Evolutionary conservation across 225 moss, liverwort and hornwort species (phyloP), one percentile per base, ranked within the genome.

Genomic region (Anthoceros angustus): DNA sequence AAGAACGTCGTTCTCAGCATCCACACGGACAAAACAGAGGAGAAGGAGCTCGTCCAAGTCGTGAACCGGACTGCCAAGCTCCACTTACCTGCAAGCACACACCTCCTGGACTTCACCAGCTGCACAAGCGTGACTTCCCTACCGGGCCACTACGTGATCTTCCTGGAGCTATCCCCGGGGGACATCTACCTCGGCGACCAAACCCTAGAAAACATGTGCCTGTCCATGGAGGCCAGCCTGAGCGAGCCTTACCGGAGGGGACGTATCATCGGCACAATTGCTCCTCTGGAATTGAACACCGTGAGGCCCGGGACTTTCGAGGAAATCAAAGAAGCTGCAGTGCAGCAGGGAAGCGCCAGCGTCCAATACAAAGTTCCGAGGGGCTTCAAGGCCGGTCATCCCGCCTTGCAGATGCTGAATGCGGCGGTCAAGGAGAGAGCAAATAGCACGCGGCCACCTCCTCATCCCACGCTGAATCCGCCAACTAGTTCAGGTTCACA

Each of bases 91-190:
- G 73, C 75, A 6, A 8, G 67, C 24, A 83, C 86, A 85, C 83
- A 86, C 74, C 70, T 95, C 15, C 45, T 71, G 5, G 94, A 95
- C 64, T 95, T 66, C 74, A 86, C 85, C 12, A 91, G 85, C 77
- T 66, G 74, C 12, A 40, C 72, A 14, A 86, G 91, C 5, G 14
- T 75, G 21, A 63, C 79, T 6, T 73, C 78, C 32, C 69, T 74
- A 39, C 86, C 92, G 4, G 83, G 83, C 55, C 79, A 79, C 48
- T 85, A 93, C 42, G 73, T 87, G 32, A 72, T 93, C 64, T 89
- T 85, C 76, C 76, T 78, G 86, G 92, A 93, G 82, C 78, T 87
- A 69, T 66, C 69, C 3, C 2, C 11, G 12, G 12, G 16, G 55
- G 55, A 55, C 0, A 23, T 1, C n/a, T 23, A 4, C 4, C 32